These are phyloP conservation scores for Cladophialophora chaetospira DNA, from an alignment of 2,329 filamentous ascomycete species.

Conservation along the genomic window DNA sequence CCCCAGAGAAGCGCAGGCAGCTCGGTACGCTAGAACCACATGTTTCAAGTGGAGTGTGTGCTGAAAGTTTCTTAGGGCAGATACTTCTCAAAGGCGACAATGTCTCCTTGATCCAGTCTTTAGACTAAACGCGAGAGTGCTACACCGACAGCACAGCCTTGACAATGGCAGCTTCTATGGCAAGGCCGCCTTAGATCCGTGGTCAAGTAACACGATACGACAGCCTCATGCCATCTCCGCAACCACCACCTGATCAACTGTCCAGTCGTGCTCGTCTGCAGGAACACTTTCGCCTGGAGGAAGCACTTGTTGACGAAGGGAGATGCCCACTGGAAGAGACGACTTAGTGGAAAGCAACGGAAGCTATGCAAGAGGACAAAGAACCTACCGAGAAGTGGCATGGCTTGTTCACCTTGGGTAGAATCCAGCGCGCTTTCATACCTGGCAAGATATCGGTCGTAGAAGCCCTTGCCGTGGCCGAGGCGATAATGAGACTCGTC, in stretches of 20 bases:
- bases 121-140: slow-evolving; percentile 43
- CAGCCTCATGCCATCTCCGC: slow-evolving; percentile 17
- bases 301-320: slow-evolving; percentile 83
- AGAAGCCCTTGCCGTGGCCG: slow-evolving; percentile 95
- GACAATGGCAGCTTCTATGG: too few species aligned
- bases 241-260: slow-evolving; percentile 69
- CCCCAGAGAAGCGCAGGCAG: slow-evolving; percentile 74
- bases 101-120: slow-evolving; percentile 73
- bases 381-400: slow-evolving; percentile 64
- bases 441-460: slow-evolving; percentile 85
- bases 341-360: slow-evolving; percentile 36
- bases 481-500: slow-evolving; percentile 73
- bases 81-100: slow-evolving; percentile 88
- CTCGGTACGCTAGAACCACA: slow-evolving; percentile 73
- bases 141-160: too few species aligned
- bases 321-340: slow-evolving; percentile 66
- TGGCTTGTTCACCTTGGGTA: slow-evolving; percentile 41
- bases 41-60: background rate
- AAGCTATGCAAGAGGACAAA: slow-evolving; percentile 29
- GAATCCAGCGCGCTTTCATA: slow-evolving; percentile 55
- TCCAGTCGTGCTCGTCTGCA: slow-evolving; percentile 74
- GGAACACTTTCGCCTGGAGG: slow-evolving; percentile 67
- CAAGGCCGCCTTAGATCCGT: too few species aligned
- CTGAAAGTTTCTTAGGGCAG: slow-evolving; percentile 60
- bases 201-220: too few species aligned